Evolutionary conservation across 345 rosid species (phyloP), one percentile per base, ranked within the genome.

Genomic region (Microcos paniculata): DNA sequence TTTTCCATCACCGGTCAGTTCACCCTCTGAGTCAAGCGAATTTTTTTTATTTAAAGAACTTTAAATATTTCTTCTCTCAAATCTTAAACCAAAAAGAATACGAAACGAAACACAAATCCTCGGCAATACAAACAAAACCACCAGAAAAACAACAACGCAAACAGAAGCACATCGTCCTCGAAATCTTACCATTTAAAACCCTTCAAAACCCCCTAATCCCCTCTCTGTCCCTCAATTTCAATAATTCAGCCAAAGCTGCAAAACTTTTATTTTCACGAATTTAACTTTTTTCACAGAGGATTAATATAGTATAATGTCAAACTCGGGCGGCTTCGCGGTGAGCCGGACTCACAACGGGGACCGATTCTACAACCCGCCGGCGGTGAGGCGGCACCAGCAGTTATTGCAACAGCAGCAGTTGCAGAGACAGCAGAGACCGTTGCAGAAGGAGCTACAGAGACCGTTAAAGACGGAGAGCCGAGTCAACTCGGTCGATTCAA

Each of bases 301-400:
- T 23, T 56, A 3, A 57, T 24, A 56, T 23, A 2, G 45, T 69
- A 51, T 33, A 40, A 84, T 88, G 88, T 74, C 85, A 71, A 78
- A 86, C 77, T 71, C 82, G 19, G 79, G 84, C 62, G 85, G 85
- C 38, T 85, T 38, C 79, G 77, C 84, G 46, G 65, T 82, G 56
- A 72, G 82, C 48, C 80, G 89, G 52, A 70, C 80, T 38, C 83
- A 66, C 71, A 53, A 83, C 21, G 84, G 76, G 5, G 80, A 80
- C 78, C 80, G 84, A 6, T 85, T 84, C 81, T 84, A 79, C 79
- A 71, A 82, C 66, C 85, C 84, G 28, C 86, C 87, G 9, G 76
- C 83, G n/a, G 76, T 79, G 64, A 79, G 83, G 76, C 75, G 83
- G 64, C 84, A 55, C 4, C 75, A 82, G 64, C 84, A 55, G 6